Evolutionary conservation across 1,284 basidiomycete species (phyloP).

Genomic region (Pyrrhoderma lamaoense): DNA sequence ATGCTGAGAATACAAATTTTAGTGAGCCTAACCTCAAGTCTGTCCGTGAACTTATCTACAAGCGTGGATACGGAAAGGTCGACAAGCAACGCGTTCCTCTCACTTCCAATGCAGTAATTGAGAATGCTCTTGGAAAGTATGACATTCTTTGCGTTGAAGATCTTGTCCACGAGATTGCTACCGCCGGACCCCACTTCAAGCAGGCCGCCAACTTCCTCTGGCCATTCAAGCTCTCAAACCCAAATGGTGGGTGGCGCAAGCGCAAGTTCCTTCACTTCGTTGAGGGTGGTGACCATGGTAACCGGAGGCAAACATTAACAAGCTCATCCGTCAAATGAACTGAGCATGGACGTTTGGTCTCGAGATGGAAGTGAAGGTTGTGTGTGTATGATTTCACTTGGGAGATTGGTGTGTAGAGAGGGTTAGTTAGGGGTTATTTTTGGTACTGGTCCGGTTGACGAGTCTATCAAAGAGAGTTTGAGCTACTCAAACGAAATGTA

Average conservation of each 20-base stretch:
- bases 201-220: conserved; percentile 95
- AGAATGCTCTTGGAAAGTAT: conserved; percentile 87
- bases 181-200: conserved; percentile 98
- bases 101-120: conserved; percentile 91
- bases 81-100: conserved; percentile 97
- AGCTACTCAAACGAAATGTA: no score
- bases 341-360: conserved; percentile 36
- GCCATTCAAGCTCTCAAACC: conserved; percentile 99
- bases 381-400: no score
- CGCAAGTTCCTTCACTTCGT: conserved; percentile 96
- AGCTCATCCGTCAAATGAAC: conserved; percentile 97
- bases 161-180: conserved; percentile 95
- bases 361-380: no score
- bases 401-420: no score
- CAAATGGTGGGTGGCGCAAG: conserved; percentile 94
- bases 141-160: conserved; percentile 98
- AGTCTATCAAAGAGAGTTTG: no score
- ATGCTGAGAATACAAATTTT: conserved; percentile 16
- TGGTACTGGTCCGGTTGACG: no score
- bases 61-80: conserved; percentile 99
- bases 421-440: no score
- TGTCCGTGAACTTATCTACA: conserved; percentile 97
- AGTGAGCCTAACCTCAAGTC: conserved; percentile 95
- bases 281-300: conserved; percentile 93
- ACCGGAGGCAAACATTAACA: conserved; percentile 95